Evolutionary conservation across 116 monocot genomes (phyloP), one percentile per base, ranked within the genome.

Genomic region (Cymodocea nodosa): DNA sequence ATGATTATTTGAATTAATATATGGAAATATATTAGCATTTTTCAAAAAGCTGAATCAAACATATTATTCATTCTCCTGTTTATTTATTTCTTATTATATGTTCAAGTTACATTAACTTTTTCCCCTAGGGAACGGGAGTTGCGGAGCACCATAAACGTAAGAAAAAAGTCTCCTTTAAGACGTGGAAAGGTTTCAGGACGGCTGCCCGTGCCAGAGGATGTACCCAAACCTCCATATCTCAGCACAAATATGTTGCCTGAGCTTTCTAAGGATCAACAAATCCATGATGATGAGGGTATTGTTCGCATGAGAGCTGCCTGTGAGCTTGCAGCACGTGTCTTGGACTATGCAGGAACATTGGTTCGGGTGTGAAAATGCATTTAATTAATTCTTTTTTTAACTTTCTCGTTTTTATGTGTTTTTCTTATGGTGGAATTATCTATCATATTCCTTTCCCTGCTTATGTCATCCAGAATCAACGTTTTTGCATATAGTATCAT

Each of bases 291-390:
- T 3, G 92, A 84, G 70, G 84, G 92, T 20, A 82, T 92, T 76
- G 54, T 73, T 80, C 60, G 72, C 39, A 98, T 98, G 92, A 81
- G 51, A 76, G 86, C 88, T 82, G 78, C 92, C 34, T 84, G 98
- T 81, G 74, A 86, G 69, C 89, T 98, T 73, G 98, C 98, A 72
- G 92, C 98, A 22, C 98, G 77, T 74, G 98, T 98, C 71, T 78
- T 98, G 76, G 89, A 89, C 7, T 73, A 80, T 80, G 98, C 98
- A 52, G 98, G 98, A 77, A 86, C 86, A 68, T 75, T 98, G 64
- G 92, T 98, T 78, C 82, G 78, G 75, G 98, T 98, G 75, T 68
- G 78, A 40, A 65, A 52, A 15, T 40, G 15, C 22, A 23, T 24
- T 59, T 13, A 2, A 23, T 59, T 4, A 59, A 24, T 18, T 18